These are phyloP conservation scores for Claviceps arundinis DNA, from an alignment of 2,329 filamentous ascomycete genomes.

Conservation along the genomic window DNA sequence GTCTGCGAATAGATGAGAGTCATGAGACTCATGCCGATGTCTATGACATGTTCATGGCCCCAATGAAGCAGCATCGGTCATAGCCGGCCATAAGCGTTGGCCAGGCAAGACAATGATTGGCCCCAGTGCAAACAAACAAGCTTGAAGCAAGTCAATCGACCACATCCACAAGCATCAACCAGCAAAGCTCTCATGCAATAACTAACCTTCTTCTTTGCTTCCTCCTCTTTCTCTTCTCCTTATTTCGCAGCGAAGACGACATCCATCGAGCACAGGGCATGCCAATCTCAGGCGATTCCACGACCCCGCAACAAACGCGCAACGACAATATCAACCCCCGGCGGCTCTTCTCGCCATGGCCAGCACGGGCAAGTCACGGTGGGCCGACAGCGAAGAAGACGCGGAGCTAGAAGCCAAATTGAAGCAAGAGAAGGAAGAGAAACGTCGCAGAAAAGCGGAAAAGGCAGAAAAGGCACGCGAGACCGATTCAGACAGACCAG, in stretches of 20 bases:
- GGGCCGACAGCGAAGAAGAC: constrained; percentile 78
- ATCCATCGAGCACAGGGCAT: background rate
- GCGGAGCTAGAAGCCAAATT: constrained; percentile 56
- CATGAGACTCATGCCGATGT: background rate
- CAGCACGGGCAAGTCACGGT: constrained; percentile 58
- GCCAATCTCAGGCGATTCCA: background rate
- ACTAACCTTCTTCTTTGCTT: background rate
- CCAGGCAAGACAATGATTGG: background rate
- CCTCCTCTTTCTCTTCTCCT: too few species aligned
- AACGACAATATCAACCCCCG: background rate
- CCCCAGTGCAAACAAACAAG: background rate
- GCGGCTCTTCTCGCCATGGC: constrained; percentile 32
- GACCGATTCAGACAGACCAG: constrained; percentile 37
- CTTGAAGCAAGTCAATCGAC: too few species aligned
- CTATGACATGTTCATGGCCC: background rate
- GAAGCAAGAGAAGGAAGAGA: constrained; percentile 77
- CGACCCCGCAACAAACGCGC: background rate
- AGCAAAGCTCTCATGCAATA: background rate
- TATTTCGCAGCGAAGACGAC: background rate
- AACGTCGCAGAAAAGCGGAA: constrained; percentile 70
- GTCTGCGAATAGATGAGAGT: background rate
- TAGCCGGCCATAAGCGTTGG: background rate
- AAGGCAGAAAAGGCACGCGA: constrained; percentile 71
- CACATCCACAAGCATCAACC: background rate
- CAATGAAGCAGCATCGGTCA: background rate